Base-by-base conservation (phyloP, 2,329 filamentous ascomycete species). In the Neurospora sp. region DNA sequence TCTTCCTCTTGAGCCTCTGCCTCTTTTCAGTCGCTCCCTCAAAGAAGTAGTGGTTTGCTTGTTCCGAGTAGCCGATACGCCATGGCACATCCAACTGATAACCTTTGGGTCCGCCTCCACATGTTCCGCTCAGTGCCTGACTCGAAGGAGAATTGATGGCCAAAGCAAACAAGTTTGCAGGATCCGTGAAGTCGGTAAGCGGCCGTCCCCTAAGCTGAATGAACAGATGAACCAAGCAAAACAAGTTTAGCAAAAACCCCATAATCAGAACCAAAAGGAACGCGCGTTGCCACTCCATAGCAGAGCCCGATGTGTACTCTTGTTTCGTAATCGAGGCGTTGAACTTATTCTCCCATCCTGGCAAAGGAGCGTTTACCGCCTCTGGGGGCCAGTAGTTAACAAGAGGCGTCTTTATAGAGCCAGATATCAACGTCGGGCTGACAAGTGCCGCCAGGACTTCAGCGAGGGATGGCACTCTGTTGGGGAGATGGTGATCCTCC, bases 101-200 rank as follows among this genome's bases (percentile, higher is more conserved):
- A 66, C 75, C 76, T 38, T 75, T 70, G 1, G 81, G 81, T 0
- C 79, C 81, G 0, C 77, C 78, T 2, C 80, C 81, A 70, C 81
- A 83, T 70, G 77, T 79, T 0, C 81, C 81, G 39, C 78, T 75
- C 65, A 83, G 73, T 19, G 77, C 77, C 4, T 71, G 69, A 46
- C 78, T 81, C 2, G 81, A 80, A 1, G 82, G 80, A 68, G 80
- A 81, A 76, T 93, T 93, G 68, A 94, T 82, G 1, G 91, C 89
- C 0, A 93, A 79, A 0, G 88, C 83, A 75, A 94, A 93, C 2
- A 93, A 80, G 76, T 93, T 93, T 69, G 90, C 87, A 0, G 91
- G 90, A 75, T 95, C 91, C 0, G 89, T 91, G 76, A 91, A 93
- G 80, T 95, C 92, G 0, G 90, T 93, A 8, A 95, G 87, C 28